These are phyloP conservation scores for Xerocomus minutiporus DNA, from an alignment of 1,284 basidiomycete species.

Conservation along the genomic window DNA sequence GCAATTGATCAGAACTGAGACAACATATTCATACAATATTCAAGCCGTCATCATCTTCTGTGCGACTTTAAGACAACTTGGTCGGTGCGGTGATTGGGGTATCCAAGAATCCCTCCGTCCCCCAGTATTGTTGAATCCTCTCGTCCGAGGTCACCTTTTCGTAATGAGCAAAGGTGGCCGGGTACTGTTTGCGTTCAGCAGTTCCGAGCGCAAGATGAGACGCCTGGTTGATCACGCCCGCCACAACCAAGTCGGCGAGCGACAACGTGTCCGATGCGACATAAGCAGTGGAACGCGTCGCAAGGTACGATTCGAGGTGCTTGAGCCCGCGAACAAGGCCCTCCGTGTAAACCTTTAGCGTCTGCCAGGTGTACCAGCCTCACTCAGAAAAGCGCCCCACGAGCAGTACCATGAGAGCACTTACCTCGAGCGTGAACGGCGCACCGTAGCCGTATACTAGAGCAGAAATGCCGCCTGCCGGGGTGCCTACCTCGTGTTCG, in stretches of 20 bases:
- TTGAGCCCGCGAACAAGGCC: slow-evolving; percentile 26
- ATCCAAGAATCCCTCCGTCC: slow-evolving; percentile 14
- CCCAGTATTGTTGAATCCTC: slow-evolving; percentile 33
- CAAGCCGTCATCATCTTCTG: background rate
- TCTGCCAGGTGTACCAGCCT: background rate
- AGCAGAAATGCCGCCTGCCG: background rate
- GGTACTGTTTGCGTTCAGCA: slow-evolving; percentile 36
- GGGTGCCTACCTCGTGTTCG: background rate
- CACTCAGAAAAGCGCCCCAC: background rate
- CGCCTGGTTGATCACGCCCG: slow-evolving; percentile 32
- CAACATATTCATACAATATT: too few relatives aligned
- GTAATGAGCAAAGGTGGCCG: slow-evolving; percentile 50
- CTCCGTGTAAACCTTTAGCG: slow-evolving; percentile 3
- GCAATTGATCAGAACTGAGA: background rate
- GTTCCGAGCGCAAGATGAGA: slow-evolving; percentile 36
- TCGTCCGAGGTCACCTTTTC: slow-evolving; percentile 47
- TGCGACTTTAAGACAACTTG: background rate
- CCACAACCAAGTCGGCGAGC: slow-evolving; percentile 55
- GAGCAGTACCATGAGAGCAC: slow-evolving; percentile 20
- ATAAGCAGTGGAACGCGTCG: slow-evolving; percentile 38
- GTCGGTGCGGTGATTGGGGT: slow-evolving; percentile 10
- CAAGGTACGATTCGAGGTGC: slow-evolving; percentile 47
- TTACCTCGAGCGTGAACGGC: background rate
- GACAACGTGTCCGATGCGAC: slow-evolving; percentile 57
- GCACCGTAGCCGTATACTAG: background rate